phyloP scores from a whole-genome alignment of 345 rosid species.

The Fremontodendron californicum region DNA sequence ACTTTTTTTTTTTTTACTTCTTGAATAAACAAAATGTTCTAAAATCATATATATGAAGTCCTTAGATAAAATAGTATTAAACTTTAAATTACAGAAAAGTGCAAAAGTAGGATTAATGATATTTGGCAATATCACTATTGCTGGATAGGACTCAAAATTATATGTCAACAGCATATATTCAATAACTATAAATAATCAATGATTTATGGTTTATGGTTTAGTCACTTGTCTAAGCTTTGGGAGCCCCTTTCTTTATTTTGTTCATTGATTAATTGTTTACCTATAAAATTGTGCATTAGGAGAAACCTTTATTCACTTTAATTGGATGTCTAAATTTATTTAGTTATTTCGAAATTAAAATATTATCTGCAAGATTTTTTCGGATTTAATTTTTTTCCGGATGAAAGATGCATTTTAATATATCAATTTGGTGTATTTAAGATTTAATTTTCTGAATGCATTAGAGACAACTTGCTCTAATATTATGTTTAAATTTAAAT shows the following conservation, averaged over 20 bases:
- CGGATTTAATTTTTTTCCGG: too few species aligned
- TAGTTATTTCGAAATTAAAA: too few species aligned
- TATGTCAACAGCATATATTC: conserved; percentile 1
- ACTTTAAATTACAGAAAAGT: conserved; percentile 3
- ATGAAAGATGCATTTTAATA: too few species aligned
- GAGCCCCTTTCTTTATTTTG: not conserved
- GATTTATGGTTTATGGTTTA: too few species aligned
- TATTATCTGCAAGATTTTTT: too few species aligned
- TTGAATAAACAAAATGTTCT: too few species aligned
- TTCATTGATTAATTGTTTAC: not conserved
- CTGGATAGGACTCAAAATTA: not conserved
- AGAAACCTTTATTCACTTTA: not conserved
- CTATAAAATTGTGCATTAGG: not conserved
- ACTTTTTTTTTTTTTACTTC: too few species aligned
- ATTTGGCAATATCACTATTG: conserved; percentile 7
- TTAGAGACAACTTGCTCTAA: too few species aligned
- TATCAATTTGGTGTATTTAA: too few species aligned
- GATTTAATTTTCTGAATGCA: too few species aligned
- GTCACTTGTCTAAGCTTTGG: conserved; percentile 4
- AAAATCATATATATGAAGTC: too few species aligned
- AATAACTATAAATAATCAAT: not conserved
- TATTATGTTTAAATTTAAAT: not conserved
- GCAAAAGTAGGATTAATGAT: not conserved
- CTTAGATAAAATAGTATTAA: too few species aligned
- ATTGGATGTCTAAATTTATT: not conserved